These are phyloP conservation scores for Verbena officinalis DNA, from an alignment of 257 asterid genomes.

Conservation along the genomic window DNA sequence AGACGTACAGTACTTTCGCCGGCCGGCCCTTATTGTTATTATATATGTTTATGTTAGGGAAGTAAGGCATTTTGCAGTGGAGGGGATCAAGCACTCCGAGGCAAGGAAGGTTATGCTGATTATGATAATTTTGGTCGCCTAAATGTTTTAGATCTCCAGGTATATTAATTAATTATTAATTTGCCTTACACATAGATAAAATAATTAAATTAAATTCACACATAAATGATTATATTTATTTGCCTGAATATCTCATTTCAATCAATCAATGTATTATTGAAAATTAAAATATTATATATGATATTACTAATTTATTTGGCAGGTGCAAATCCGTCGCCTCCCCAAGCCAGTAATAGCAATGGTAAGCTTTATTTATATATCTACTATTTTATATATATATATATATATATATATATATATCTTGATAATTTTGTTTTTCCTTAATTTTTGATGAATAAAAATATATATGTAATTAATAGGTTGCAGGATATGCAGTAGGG, in stretches of 20 bases:
- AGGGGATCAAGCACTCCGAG: constrained; percentile 89
- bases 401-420: too few species aligned
- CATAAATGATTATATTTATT: too few species aligned
- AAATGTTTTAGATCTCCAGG: constrained; percentile 93
- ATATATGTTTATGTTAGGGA: constrained; percentile 54
- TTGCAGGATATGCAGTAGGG: constrained; percentile 98
- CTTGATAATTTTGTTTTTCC: not conserved
- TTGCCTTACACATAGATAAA: too few species aligned
- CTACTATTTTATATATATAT: not conserved
- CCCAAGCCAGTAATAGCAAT: constrained; percentile 98
- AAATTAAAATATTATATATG: not conserved
- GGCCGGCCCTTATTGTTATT: too few species aligned
- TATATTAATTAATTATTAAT: constrained; percentile 11
- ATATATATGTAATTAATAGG: constrained; percentile 44
- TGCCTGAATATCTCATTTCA: too few species aligned
- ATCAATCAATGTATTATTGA: not conserved
- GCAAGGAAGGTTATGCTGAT: constrained; percentile 83
- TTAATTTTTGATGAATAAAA: constrained; percentile 14
- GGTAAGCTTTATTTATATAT: constrained; percentile 43
- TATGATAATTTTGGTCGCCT: constrained; percentile 85
- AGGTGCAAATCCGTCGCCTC: constrained; percentile 96
- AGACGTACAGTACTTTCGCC: too few species aligned
- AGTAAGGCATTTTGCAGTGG: constrained; percentile 89
- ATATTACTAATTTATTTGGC: constrained; percentile 18
- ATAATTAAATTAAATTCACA: too few species aligned